Conservation (phyloP, 371 early-diverging fungal species). For the Nematocida sp. region DNA sequence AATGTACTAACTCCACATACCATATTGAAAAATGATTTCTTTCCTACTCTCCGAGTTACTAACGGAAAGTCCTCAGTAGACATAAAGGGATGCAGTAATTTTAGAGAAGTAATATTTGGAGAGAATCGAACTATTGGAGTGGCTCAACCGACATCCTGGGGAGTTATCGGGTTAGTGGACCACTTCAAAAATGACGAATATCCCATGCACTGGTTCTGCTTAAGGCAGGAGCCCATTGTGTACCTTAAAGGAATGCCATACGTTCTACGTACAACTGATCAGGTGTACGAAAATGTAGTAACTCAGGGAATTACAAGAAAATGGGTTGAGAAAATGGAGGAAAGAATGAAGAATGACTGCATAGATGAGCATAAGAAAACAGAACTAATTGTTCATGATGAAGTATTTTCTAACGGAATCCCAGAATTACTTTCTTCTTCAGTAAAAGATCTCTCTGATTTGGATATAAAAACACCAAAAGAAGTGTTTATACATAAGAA, state of each 20-base stretch:
- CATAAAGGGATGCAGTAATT: constrained; percentile 67
- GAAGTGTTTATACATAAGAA: constrained; percentile 31
- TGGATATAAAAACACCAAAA: constrained; percentile 39
- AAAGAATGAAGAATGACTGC: constrained; percentile 71
- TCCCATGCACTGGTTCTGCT: constrained; percentile 71
- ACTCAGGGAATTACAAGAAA: constrained; percentile 71
- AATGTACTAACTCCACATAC: constrained; percentile 71
- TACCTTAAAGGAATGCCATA: constrained; percentile 73
- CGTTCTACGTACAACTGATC: constrained; percentile 71
- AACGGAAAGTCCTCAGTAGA: constrained; percentile 2
- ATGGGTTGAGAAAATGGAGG: constrained; percentile 72
- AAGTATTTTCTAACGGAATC: constrained; percentile 70
- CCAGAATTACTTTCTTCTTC: constrained; percentile 53
- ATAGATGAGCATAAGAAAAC: constrained; percentile 69
- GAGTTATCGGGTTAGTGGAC: constrained; percentile 68
- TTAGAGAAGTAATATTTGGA: constrained; percentile 51
- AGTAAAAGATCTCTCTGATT: background rate
- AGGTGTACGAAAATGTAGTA: constrained; percentile 71
- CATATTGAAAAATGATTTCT: constrained; percentile 73
- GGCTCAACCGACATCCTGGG: constrained; percentile 72
- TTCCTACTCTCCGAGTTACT: constrained; percentile 64
- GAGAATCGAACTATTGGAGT: constrained; percentile 68
- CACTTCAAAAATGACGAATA: constrained; percentile 53
- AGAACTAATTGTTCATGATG: constrained; percentile 71
- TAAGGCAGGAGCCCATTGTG: constrained; percentile 73